phyloP scores from a whole-genome alignment of 2,329 filamentous ascomycete species.

The Penicillium sp. region DNA sequence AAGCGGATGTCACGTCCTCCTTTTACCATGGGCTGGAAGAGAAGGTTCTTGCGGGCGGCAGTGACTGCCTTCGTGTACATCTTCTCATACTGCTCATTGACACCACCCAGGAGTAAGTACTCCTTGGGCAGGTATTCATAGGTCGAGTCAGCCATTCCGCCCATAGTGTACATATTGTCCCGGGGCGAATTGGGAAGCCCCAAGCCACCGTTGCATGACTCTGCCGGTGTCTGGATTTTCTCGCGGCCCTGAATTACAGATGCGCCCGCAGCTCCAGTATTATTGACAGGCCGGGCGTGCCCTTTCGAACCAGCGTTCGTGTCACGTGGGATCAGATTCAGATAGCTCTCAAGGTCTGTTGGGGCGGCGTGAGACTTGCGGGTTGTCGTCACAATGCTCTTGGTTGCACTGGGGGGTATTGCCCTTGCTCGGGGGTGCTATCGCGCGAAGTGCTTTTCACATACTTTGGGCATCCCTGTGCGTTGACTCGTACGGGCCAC shows the following conservation, averaged over 20 bases:
- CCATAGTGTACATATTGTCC: slow-evolving; percentile 42
- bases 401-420: slow-evolving; percentile 5
- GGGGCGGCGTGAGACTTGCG: slow-evolving; percentile 14
- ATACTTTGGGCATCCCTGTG: slow-evolving; percentile 67
- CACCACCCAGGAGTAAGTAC: slow-evolving; percentile 46
- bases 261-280: slow-evolving; percentile 13
- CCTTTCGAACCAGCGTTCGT: slow-evolving; percentile 20
- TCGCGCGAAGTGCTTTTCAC: slow-evolving; percentile 42
- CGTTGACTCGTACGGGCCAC: slow-evolving; percentile 74
- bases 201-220: slow-evolving; percentile 41
- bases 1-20: slow-evolving; percentile 43
- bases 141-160: slow-evolving; percentile 47
- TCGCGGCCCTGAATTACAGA: slow-evolving; percentile 6
- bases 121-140: slow-evolving; percentile 53
- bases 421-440: slow-evolving; percentile 11
- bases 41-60: slow-evolving; percentile 38
- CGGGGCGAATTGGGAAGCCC: slow-evolving; percentile 31
- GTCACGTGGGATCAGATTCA: slow-evolving; percentile 25
- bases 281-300: slow-evolving; percentile 30
- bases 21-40: slow-evolving; percentile 47
- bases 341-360: slow-evolving; percentile 26
- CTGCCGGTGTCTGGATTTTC: slow-evolving; percentile 8
- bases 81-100: slow-evolving; percentile 41
- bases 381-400: slow-evolving; percentile 1
- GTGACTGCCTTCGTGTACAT: slow-evolving; percentile 45